phyloP scores from a whole-genome alignment of 768 basidiomycete species.

The Sistotremastrum suecicum region DNA sequence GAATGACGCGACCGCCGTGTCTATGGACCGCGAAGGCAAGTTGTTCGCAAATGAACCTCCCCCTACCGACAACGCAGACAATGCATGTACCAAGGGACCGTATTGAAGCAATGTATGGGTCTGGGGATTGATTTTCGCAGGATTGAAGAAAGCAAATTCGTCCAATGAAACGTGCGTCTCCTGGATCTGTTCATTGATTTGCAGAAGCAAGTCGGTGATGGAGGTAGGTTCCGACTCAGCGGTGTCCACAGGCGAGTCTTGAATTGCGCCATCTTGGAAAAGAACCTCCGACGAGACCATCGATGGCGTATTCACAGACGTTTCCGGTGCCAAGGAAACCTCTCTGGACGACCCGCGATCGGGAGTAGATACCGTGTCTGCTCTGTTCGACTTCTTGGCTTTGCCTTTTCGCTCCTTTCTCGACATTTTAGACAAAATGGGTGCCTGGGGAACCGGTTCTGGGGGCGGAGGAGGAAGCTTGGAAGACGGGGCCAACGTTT shows the following conservation, averaged over 20 bases:
- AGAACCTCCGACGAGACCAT: slow-evolving; percentile 4
- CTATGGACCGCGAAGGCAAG: slow-evolving; percentile 79
- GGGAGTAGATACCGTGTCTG: slow-evolving; percentile 20
- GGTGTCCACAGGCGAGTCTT: slow-evolving; percentile 15
- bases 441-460: slow-evolving; percentile 42
- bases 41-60: slow-evolving; percentile 74
- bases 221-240: slow-evolving; percentile 33
- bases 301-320: slow-evolving; percentile 1
- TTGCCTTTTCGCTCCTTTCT: slow-evolving; percentile 41
- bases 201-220: slow-evolving; percentile 50
- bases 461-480: slow-evolving; percentile 10
- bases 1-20: slow-evolving; percentile 81
- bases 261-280: no score
- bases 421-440: slow-evolving; percentile 68
- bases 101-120: slow-evolving; percentile 74
- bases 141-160: slow-evolving; percentile 61
- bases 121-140: slow-evolving; percentile 55
- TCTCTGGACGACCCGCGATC: slow-evolving; percentile 29
- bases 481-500: slow-evolving; percentile 6
- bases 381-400: slow-evolving; percentile 1
- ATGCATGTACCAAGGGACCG: slow-evolving; percentile 70
- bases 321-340: slow-evolving; percentile 3
- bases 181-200: slow-evolving; percentile 48
- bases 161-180: slow-evolving; percentile 41
- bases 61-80: slow-evolving; percentile 75